These are phyloP conservation scores for Sporisorium reilianum DNA, from an alignment of 1,284 basidiomycete genomes.

Conservation along the genomic window DNA sequence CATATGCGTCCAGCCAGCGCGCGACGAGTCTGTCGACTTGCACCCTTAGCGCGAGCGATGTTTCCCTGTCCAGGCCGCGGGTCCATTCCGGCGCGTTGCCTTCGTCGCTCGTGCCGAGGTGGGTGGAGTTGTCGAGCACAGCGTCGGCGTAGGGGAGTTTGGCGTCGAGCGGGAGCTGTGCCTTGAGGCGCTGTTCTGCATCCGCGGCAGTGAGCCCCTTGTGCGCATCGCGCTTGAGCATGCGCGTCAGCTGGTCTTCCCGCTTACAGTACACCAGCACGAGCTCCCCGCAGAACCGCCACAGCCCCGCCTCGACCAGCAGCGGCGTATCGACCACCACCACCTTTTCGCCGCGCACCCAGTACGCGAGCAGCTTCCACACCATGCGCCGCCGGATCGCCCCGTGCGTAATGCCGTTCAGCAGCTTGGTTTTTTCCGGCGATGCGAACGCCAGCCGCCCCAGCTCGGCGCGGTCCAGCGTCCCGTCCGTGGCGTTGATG, in stretches of 20 bases:
- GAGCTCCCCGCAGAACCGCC: constrained; percentile 84
- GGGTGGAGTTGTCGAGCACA: constrained; percentile 89
- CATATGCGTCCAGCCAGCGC: constrained; percentile 70
- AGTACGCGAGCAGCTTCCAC: constrained; percentile 77
- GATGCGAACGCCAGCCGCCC: constrained; percentile 82
- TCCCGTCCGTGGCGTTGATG: constrained; percentile 76
- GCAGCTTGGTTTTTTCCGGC: constrained; percentile 76
- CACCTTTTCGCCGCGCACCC: constrained; percentile 82
- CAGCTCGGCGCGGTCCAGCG: constrained; percentile 84
- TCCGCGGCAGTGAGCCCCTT: constrained; percentile 71
- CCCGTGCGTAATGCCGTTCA: constrained; percentile 91
- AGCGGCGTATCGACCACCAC: constrained; percentile 94
- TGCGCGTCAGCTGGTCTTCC: constrained; percentile 60
- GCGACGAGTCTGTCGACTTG: constrained; percentile 79
- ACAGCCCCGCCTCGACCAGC: constrained; percentile 88
- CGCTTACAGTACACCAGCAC: constrained; percentile 81
- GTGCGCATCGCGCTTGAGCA: constrained; percentile 60
- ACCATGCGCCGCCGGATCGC: constrained; percentile 84
- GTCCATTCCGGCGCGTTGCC: constrained; percentile 22
- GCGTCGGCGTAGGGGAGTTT: constrained; percentile 87
- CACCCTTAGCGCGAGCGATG: constrained; percentile 68
- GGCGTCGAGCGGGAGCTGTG: constrained; percentile 82
- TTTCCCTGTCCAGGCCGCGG: constrained; percentile 18
- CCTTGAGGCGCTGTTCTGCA: constrained; percentile 79
- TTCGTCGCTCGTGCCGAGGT: constrained; percentile 65